These are phyloP conservation scores for Amaranthus cruentus DNA, from an alignment of 148 eudicot genomes.

Conservation along the genomic window DNA sequence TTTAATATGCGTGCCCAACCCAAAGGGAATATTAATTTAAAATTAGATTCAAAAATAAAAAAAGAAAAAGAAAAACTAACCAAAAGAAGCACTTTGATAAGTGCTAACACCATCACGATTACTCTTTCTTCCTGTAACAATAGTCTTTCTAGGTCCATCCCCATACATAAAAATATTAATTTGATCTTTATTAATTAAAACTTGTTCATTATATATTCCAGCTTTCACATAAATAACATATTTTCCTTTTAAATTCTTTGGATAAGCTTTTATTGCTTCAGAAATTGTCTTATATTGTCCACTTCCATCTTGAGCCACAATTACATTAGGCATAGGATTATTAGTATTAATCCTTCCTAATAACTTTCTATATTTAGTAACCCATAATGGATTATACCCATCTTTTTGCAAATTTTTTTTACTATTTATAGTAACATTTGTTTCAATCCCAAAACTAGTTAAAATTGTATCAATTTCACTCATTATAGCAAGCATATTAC, in stretches of 20 bases:
- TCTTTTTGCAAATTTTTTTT: neutral
- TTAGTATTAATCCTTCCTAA: constrained; percentile 16
- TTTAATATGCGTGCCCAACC: too few relatives aligned
- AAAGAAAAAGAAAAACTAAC: constrained; percentile 27
- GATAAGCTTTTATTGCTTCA: constrained; percentile 48
- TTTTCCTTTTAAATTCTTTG: constrained; percentile 39
- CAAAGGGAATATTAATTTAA: too few relatives aligned
- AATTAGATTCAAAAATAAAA: neutral
- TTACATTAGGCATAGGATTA: constrained; percentile 37
- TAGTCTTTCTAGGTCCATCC: constrained; percentile 63
- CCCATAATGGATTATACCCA: constrained; percentile 45
- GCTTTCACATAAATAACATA: constrained; percentile 59
- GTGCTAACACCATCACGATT: constrained; percentile 28
- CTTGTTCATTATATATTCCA: constrained; percentile 52
- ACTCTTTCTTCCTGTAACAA: constrained; percentile 45
- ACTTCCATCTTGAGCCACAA: constrained; percentile 68
- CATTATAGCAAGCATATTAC: constrained; percentile 54
- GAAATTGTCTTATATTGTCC: constrained; percentile 55
- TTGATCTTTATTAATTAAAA: constrained; percentile 37
- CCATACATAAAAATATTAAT: constrained; percentile 65
- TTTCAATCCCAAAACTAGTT: constrained; percentile 23
- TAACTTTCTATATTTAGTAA: constrained; percentile 37
- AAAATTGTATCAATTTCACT: constrained; percentile 28
- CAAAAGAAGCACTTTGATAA: constrained; percentile 50
- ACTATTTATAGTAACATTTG: neutral